Percentiles rank a stretch among this genome's conserved stretches.
Conservation (phyloP, 139 green algal species). For the Closterium sp. region DNA sequence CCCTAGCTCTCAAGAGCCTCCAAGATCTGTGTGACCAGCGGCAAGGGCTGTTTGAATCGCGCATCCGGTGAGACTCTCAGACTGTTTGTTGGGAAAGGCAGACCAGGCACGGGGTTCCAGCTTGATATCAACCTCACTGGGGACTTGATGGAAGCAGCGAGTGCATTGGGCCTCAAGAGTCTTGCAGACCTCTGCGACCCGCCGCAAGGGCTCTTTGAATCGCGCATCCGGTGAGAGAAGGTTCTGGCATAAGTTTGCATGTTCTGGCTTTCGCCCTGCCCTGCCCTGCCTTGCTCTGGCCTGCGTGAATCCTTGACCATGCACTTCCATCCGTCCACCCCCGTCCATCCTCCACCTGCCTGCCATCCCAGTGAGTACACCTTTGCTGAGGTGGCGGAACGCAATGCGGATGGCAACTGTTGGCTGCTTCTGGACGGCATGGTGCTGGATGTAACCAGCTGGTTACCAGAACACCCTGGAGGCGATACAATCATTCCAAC, state of each 20-base stretch:
- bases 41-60: not conserved
- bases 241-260: too few relatives aligned
- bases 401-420: constrained; percentile 57
- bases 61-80: not conserved
- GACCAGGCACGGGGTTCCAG: not conserved
- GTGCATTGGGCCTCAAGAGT: not conserved
- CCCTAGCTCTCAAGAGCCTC: not conserved
- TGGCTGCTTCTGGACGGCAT: constrained; percentile 69
- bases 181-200: not conserved
- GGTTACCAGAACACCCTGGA: constrained; percentile 73
- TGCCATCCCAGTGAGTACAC: not conserved
- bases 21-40: not conserved
- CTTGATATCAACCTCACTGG: not conserved
- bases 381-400: constrained; percentile 56
- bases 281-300: too few relatives aligned
- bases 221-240: too few relatives aligned
- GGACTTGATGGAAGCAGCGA: not conserved
- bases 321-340: too few relatives aligned
- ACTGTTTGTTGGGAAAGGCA: not conserved
- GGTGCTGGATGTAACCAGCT: constrained; percentile 71
- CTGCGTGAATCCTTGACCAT: too few relatives aligned
- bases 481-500: constrained; percentile 69
- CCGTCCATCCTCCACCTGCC: not conserved
- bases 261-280: too few relatives aligned
- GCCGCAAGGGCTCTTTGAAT: too few relatives aligned